Base-by-base conservation (phyloP, 305 asterid species). In the Plantago lanceolata region DNA sequence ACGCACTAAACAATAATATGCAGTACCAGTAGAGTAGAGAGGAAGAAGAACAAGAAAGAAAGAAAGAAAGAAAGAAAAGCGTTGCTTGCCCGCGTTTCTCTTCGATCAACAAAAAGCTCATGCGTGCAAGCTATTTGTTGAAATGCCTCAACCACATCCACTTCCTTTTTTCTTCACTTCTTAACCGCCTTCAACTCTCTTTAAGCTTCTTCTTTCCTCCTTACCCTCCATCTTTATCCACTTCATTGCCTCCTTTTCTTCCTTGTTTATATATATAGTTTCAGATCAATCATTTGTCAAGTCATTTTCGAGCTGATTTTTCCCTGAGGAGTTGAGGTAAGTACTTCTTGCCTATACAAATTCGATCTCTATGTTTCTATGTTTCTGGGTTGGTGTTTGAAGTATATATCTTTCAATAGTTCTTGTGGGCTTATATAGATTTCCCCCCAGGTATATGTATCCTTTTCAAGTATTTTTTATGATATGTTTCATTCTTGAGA, bases 41-140 rank as follows among this genome's bases (percentile, higher is more conserved):
- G 59, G 68, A 68, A 73, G 71, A 70, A 24, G 2, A 5, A 29
- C 4, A 29, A 29, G 5, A 2, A 29, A 5, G 3, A 29, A 29
- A 29, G 33, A 29, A 3, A 5, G 5, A 29, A 5, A 33, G 9
- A 33, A 5, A 33, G 9, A 33, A 5, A 4, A 33, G 40, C 76
- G 73, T 82, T 85, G 94, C 94, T 85, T 88, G 86, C 95, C 95
- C 82, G 85, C 88, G 78, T 86, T 69, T 71, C 63, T 80, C 83
- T 24, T 74, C 66, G 68, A 71, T 53, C 78, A 57, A n/a, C n/a
- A n/a, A n/a, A n/a, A n/a, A n/a, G n/a, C n/a, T 60, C 13, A 81
- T 83, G 97, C 97, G 97, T 90, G 89, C 94, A 90, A 90, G 97
- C 83, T 68, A 82, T 83, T 70, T 56, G 65, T 33, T 65, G 68